phyloP scores from a whole-genome alignment of 2,329 filamentous ascomycete species.

The Fusarium pseudograminearum region DNA sequence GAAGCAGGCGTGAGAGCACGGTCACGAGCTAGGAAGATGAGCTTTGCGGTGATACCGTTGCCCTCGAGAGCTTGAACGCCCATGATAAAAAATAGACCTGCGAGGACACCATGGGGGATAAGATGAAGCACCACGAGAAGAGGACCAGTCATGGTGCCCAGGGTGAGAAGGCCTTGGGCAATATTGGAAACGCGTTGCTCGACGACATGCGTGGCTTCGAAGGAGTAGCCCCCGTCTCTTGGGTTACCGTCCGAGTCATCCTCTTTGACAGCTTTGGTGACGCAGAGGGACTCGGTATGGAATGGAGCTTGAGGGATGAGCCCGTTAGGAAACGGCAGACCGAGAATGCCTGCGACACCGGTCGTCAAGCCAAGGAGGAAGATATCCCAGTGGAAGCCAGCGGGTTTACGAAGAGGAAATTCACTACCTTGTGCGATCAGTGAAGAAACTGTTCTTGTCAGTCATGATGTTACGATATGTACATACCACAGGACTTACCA shows the following conservation, averaged over 20 bases:
- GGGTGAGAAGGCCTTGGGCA: slow-evolving; percentile 79
- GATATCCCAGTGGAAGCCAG: slow-evolving; percentile 87
- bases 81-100: slow-evolving; percentile 88
- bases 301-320: slow-evolving; percentile 87
- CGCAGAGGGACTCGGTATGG: slow-evolving; percentile 82
- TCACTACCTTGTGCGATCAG: slow-evolving; percentile 86
- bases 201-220: slow-evolving; percentile 71
- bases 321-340: slow-evolving; percentile 84
- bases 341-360: slow-evolving; percentile 78
- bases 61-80: slow-evolving; percentile 80
- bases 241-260: slow-evolving; percentile 65
- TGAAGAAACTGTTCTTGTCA: slow-evolving; percentile 69
- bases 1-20: slow-evolving; percentile 67
- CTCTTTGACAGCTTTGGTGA: slow-evolving; percentile 68
- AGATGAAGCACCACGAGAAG: slow-evolving; percentile 79
- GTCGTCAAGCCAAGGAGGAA: slow-evolving; percentile 85
- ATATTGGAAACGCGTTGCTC: slow-evolving; percentile 86
- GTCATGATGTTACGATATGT: slow-evolving; percentile 1
- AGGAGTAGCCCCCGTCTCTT: slow-evolving; percentile 66
- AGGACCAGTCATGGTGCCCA: slow-evolving; percentile 83
- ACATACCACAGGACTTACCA: slow-evolving; percentile 59
- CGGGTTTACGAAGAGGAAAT: slow-evolving; percentile 82
- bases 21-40: slow-evolving; percentile 77
- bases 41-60: slow-evolving; percentile 82
- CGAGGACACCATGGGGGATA: slow-evolving; percentile 83